Base-by-base conservation (phyloP, 1,284 basidiomycete species). In the Apiotrichum porosum region DNA sequence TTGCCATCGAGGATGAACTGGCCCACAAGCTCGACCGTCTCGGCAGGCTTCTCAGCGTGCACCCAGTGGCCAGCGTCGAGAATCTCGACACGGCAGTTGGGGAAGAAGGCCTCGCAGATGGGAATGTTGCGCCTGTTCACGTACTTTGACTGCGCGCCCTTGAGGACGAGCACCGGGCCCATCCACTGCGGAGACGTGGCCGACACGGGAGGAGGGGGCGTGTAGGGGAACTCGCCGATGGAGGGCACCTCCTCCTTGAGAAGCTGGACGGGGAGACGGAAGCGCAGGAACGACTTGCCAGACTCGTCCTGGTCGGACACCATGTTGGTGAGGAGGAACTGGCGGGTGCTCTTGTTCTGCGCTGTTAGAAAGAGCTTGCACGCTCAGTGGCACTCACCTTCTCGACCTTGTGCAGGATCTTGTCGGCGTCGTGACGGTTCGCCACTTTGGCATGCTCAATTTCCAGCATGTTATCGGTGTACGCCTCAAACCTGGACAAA, bases 281-380 rank as follows among this genome's bases (percentile, higher is more conserved):
- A 80, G 19, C 58, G 61, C 53, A 78, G 66, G 19, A 63, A 50
- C 2, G 58, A 49, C 18, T 66, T 51, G 15, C 52, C 51, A 9
- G 32, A 40, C 34, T 24, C 37, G 23, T 52, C 32, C 3, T 56
- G 56, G 4, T 67, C 60, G 35, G 62, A 57, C 8, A 63, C 56
- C 6, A 77, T 70, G 65, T 81, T 81, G 18, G 79, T 81, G n/a
- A 81, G 68, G 15, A 81, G 72, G 69, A 80, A 81, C 58, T 79
- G 78, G 4, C 79, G 75, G 3, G 78, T 75, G 4, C 73, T 57
- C 14, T 78, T 62, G 17, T 73, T 63, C 73, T 75, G 59, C n/a
- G n/a, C n/a, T n/a, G n/a, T n/a, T n/a, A 37, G 36, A 15, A 28
- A 3, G 35, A 15, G 17, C 1, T 15, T 14, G 28, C 30, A 10